Conservation (phyloP, 2,329 filamentous ascomycete genomes). For the Arthrobotrys iridis region DNA sequence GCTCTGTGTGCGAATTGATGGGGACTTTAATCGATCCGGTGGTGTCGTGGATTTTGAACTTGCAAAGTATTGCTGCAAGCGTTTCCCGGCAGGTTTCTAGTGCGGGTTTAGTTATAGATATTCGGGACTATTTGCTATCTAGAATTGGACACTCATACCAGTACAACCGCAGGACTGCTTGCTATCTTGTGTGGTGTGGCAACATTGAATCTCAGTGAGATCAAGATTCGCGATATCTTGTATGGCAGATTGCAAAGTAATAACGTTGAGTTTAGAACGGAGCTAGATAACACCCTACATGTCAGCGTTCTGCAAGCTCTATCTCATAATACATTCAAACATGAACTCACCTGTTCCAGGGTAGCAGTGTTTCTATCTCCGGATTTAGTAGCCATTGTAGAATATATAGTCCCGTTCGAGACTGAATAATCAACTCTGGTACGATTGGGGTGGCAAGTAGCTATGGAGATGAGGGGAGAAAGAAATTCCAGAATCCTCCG, state of each 20-base stretch:
- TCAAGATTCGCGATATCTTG: background rate
- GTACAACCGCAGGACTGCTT: conserved; percentile 11
- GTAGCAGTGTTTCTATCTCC: conserved; percentile 1
- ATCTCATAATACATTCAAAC: no score
- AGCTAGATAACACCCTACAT: background rate
- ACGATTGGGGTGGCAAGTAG: background rate
- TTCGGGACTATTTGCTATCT: background rate
- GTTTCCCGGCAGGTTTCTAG: conserved; percentile 21
- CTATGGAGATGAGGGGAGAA: conserved; percentile 28
- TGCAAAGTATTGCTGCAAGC: conserved; percentile 34
- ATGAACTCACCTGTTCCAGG: conserved; percentile 15
- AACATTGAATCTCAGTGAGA: conserved; percentile 19
- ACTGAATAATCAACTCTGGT: background rate
- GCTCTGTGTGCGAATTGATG: background rate
- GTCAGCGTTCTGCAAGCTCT: background rate
- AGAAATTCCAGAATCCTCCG: background rate
- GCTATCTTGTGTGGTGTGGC: background rate
- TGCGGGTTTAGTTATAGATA: background rate
- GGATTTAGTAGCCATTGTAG: conserved; percentile 17
- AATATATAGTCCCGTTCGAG: background rate
- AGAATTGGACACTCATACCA: conserved; percentile 4
- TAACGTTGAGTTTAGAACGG: background rate
- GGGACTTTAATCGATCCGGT: background rate
- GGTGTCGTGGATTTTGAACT: conserved; percentile 27
- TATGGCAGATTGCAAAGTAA: conserved; percentile 6